These are phyloP conservation scores for Heritiera fomes DNA, from an alignment of 345 rosid genomes.

Conservation along the genomic window DNA sequence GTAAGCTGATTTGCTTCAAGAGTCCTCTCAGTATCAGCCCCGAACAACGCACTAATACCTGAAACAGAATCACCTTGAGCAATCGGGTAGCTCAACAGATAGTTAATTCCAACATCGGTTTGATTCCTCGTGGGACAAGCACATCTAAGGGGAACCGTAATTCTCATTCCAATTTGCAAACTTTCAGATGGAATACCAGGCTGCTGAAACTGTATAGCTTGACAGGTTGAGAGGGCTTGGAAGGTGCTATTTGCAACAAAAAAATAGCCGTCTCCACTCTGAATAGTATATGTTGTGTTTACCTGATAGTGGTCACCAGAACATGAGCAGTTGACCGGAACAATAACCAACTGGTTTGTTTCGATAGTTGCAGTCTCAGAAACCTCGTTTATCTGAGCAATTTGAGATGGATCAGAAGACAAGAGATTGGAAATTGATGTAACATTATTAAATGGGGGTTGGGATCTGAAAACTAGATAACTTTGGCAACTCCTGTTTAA, in stretches of 20 bases:
- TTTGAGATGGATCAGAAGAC: slow-evolving; percentile 42
- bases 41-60: slow-evolving; percentile 40
- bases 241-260: slow-evolving; percentile 53
- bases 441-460: slow-evolving; percentile 48
- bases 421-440: slow-evolving; percentile 57
- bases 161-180: slow-evolving; percentile 35
- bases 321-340: slow-evolving; percentile 76
- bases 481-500: slow-evolving; percentile 54
- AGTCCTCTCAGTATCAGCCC: slow-evolving; percentile 33
- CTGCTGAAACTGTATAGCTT: slow-evolving; percentile 54
- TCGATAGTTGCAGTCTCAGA: slow-evolving; percentile 38
- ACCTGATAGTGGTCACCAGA: slow-evolving; percentile 52
- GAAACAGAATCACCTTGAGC: slow-evolving; percentile 33
- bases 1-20: slow-evolving; percentile 43
- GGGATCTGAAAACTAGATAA: slow-evolving; percentile 65
- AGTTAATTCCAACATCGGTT: slow-evolving; percentile 32
- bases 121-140: slow-evolving; percentile 73
- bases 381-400: slow-evolving; percentile 51
- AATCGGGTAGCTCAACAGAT: slow-evolving; percentile 48
- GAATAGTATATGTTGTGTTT: slow-evolving; percentile 52
- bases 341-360: slow-evolving; percentile 47
- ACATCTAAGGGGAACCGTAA: slow-evolving; percentile 56
- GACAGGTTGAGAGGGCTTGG: slow-evolving; percentile 82
- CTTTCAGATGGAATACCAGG: slow-evolving; percentile 15
- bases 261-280: slow-evolving; percentile 25